Conservation (phyloP, 176 grass and related monocot species). For the Hordeum vulgare region MorexV3_pseudomolecules_assembly NC_058522.1:313054009-313054508, state of each 20-base stretch:
- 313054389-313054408: background rate
- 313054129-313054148: background rate
- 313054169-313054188: constrained; percentile 1
- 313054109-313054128: background rate
- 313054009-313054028: constrained; percentile 77
- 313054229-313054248: constrained; percentile 8
- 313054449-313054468: background rate
- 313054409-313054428: background rate
- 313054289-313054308: background rate
- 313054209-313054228: constrained; percentile 17
- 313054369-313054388: background rate
- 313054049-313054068: background rate
- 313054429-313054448: background rate
- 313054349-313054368: background rate
- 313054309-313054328: constrained; percentile 2
- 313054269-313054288: background rate
- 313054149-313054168: constrained; percentile 4
- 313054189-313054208: background rate
- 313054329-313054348: background rate
- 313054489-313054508: background rate
- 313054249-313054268: constrained; percentile 23
- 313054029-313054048: background rate
- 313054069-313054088: background rate
- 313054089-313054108: background rate
- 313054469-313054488: background rate